Base-by-base conservation (phyloP, 805 yeast species). In the Yamadazyma kitorensis region DNA sequence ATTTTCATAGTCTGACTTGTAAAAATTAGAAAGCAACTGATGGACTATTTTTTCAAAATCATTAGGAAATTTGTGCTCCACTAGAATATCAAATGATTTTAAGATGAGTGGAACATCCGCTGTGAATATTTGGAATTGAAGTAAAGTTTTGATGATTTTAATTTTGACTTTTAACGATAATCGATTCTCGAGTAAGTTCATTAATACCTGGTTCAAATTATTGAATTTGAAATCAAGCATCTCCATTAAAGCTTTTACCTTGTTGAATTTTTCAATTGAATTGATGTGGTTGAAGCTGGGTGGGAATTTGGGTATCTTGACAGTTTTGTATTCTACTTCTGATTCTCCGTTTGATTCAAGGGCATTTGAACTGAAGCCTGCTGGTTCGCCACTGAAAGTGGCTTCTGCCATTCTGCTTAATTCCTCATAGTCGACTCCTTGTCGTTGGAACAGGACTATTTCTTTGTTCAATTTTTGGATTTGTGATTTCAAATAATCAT, bases 271-370 rank as follows among this genome's bases (percentile, higher is more conserved):
- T 10, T 10, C 26, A 2, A 21, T 6, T 3, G 30, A 13, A 10
- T 31, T 35, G 6, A 35, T 30, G 11, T 25, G 12, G 15, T 35
- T 34, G 23, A 34, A 34, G 2, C 23, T 14, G 5, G 20, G 3
- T n/a, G 38, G 38, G 23, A 34, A 34, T 24, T 34, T 34, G 4
- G 38, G 38, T 3, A 29, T n/a, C n/a, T n/a, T n/a, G n/a, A n/a
- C n/a, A n/a, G n/a, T n/a, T n/a, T n/a, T n/a, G n/a, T n/a, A n/a
- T n/a, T n/a, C n/a, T n/a, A n/a, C n/a, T n/a, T n/a, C n/a, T n/a
- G n/a, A n/a, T n/a, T n/a, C n/a, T n/a, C n/a, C n/a, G n/a, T n/a
- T n/a, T n/a, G n/a, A n/a, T n/a, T n/a, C n/a, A n/a, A n/a, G n/a
- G n/a, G n/a, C n/a, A n/a, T n/a, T 19, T 19, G 22, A 19, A 7